Evolutionary conservation across 2,329 filamentous ascomycete species (phyloP), one percentile per base, ranked within the genome.

Genomic region (Emergomyces orientalis): DNA sequence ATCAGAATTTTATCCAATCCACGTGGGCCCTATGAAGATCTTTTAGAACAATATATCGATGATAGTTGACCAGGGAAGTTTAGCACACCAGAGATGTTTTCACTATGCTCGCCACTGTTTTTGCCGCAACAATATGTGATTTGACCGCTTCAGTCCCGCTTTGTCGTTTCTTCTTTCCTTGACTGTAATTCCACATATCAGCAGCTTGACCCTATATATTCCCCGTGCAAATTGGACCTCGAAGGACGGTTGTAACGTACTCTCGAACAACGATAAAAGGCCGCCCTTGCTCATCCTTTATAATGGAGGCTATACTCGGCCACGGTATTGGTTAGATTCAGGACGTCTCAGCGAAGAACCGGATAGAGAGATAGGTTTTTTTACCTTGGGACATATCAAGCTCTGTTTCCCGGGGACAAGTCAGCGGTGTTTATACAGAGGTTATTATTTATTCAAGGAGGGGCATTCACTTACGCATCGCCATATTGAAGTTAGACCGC

Each of bases 1-100:
- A 99, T 99, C 71, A 99, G 85, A 74, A 99, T 99, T 82, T 99
- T 99, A 82, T 99, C 94, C 73, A 99, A 87, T 67, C 94, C 94
- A 70, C 94, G 89, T 62, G 94, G 94, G 59, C 94, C 94, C 83
- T 84, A 67, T 30, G 64, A 57, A 55, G 13, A 8, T 11, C 25
- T 27, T 56, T 59, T 30, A 62, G 34, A 30, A 58, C 11, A 32
- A 52, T 32, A 19, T 27, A 27, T 52, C 54, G 19, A 37, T 11
- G 45, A 22, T 19, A 55, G 34, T 27, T 25, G 11, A 56, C 55
- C 14, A 57, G 47, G 30, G 17, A 49, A 58, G 52, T 22, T 7
- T n/a, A 19, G 60, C 78, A 66, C 81, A 85, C 83, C 71, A 99
- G 84, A 68, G 95, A 99, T 65, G 91, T 94, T 83, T 96, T 97